Conservation (phyloP, 441 rosid genomes). For the Adansonia rubrostipa region DNA sequence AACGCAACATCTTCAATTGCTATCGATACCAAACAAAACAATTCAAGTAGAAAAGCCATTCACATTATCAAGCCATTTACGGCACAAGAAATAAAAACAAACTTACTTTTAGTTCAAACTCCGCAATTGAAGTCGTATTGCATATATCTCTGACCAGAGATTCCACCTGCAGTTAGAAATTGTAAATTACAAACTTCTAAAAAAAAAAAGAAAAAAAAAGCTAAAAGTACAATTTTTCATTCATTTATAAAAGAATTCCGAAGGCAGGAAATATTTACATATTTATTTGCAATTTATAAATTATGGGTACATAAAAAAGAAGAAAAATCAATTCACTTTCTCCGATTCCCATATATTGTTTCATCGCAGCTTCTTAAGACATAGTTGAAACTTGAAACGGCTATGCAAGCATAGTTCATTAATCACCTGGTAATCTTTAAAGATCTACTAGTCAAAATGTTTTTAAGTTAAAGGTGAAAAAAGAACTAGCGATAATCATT, state of each 20-base stretch:
- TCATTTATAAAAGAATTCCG: background rate
- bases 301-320: background rate
- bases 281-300: slow-evolving; percentile 7
- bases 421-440: slow-evolving; percentile 3
- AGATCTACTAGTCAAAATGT: slow-evolving; percentile 11
- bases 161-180: slow-evolving; percentile 60
- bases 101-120: slow-evolving; percentile 80
- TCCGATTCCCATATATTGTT: background rate
- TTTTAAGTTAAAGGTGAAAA: background rate
- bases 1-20: slow-evolving; percentile 18
- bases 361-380: background rate
- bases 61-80: slow-evolving; percentile 24
- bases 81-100: background rate
- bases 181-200: slow-evolving; percentile 9
- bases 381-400: background rate
- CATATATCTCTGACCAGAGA: slow-evolving; percentile 71
- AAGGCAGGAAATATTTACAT: background rate
- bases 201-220: no score
- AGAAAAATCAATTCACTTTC: slow-evolving; percentile 5
- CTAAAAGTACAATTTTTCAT: background rate
- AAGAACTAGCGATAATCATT: background rate
- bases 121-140: slow-evolving; percentile 69
- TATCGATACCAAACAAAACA: background rate
- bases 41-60: slow-evolving; percentile 25
- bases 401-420: slow-evolving; percentile 5